These are phyloP conservation scores for Glycine tomentella DNA, from an alignment of 306 rosid species.

Conservation along the genomic window DNA sequence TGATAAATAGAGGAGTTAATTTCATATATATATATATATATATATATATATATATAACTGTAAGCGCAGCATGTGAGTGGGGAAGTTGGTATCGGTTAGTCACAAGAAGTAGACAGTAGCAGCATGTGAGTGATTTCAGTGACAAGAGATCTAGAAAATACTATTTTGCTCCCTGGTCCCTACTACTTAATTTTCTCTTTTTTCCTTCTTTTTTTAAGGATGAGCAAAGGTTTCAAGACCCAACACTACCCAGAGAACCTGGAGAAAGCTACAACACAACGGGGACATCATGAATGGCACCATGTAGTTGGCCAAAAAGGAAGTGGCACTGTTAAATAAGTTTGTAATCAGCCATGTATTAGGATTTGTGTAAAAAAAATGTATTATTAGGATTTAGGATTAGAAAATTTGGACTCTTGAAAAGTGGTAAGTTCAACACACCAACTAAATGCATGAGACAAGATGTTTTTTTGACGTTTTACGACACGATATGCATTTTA, in stretches of 20 bases:
- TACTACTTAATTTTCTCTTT: not conserved
- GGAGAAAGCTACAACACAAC: not conserved
- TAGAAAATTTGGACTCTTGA: not conserved
- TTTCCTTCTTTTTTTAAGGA: too few relatives aligned
- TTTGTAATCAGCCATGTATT: not conserved
- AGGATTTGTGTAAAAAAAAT: too few relatives aligned
- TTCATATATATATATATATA: constrained; percentile 8
- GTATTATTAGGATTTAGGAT: not conserved
- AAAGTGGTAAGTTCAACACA: not conserved
- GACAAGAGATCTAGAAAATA: constrained; percentile 23
- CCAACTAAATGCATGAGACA: constrained; percentile 35
- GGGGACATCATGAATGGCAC: not conserved
- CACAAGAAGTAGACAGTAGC: constrained; percentile 48
- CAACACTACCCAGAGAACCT: too few relatives aligned
- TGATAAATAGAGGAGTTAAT: constrained; percentile 25
- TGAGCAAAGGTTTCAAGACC: constrained; percentile 3
- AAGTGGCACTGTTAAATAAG: not conserved
- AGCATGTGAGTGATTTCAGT: constrained; percentile 47
- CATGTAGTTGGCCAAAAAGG: not conserved
- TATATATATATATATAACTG: not conserved
- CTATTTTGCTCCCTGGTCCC: not conserved
- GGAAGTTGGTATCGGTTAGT: constrained; percentile 31
- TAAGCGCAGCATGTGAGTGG: constrained; percentile 23
- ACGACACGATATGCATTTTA: not conserved
- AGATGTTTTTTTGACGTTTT: constrained; percentile 17